phyloP scores from a whole-genome alignment of 75 land plant genomes.

The Larix kaempferi region DNA sequence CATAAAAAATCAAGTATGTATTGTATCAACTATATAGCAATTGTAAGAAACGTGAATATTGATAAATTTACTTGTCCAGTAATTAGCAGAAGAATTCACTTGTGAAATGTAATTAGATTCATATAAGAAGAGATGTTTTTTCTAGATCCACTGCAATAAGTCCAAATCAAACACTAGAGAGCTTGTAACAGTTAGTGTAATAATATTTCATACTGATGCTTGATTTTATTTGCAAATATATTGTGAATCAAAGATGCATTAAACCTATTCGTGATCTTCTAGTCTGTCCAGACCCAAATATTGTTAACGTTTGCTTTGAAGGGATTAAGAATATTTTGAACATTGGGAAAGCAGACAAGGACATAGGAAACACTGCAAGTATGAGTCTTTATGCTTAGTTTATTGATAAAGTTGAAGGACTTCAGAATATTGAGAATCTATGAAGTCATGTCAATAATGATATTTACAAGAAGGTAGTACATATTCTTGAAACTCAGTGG shows the following conservation, averaged over 20 bases:
- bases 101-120: not conserved
- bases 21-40: not conserved
- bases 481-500: constrained; percentile 76
- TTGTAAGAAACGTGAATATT: not conserved
- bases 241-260: constrained; percentile 77
- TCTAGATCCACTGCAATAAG: not conserved
- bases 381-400: constrained; percentile 60
- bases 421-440: constrained; percentile 73
- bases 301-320: constrained; percentile 70
- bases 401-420: constrained; percentile 77
- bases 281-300: constrained; percentile 66
- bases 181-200: not conserved
- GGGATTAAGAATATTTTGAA: constrained; percentile 80
- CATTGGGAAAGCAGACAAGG: constrained; percentile 75
- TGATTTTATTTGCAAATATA: constrained; percentile 34
- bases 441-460: constrained; percentile 79
- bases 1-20: constrained; percentile 50
- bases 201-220: not conserved
- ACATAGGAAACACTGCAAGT: constrained; percentile 45
- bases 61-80: not conserved
- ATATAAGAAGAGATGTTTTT: not conserved
- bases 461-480: constrained; percentile 79
- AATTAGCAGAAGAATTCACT: not conserved
- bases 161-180: not conserved
- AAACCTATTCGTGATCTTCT: constrained; percentile 80